phyloP scores from a whole-genome alignment of 2,329 filamentous ascomycete species.

The Beauveria australis region DNA sequence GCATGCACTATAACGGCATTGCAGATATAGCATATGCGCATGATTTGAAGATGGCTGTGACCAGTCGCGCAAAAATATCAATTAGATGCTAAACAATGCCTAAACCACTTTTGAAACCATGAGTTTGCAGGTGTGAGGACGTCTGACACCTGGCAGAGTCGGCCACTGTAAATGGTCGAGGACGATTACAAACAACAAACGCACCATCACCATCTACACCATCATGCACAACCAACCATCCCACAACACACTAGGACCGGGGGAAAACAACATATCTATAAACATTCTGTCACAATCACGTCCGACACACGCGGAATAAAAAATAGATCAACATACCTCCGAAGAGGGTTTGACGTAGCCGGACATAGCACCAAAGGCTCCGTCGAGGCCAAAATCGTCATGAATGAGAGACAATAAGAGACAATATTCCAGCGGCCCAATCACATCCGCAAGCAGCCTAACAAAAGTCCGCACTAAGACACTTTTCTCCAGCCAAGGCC shows the following conservation, averaged over 20 bases:
- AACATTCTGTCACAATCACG: background rate
- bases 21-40: background rate
- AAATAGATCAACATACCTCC: background rate
- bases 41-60: background rate
- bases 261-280: background rate
- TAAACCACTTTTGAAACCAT: background rate
- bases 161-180: background rate
- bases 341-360: background rate
- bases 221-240: background rate
- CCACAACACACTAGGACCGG: background rate
- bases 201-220: background rate
- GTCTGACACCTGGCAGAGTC: background rate
- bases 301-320: background rate
- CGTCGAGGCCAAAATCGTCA: background rate
- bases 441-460: background rate
- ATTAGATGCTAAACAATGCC: background rate
- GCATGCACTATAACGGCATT: background rate
- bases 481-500: background rate
- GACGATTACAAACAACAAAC: background rate
- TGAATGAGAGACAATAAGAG: background rate
- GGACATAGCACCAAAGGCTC: background rate
- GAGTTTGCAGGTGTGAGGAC: background rate
- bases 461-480: background rate
- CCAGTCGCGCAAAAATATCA: background rate
- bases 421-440: conserved; percentile 1